Evolutionary conservation across 2,329 filamentous ascomycete species (phyloP).

Genomic region (Periconia sp.): DNA sequence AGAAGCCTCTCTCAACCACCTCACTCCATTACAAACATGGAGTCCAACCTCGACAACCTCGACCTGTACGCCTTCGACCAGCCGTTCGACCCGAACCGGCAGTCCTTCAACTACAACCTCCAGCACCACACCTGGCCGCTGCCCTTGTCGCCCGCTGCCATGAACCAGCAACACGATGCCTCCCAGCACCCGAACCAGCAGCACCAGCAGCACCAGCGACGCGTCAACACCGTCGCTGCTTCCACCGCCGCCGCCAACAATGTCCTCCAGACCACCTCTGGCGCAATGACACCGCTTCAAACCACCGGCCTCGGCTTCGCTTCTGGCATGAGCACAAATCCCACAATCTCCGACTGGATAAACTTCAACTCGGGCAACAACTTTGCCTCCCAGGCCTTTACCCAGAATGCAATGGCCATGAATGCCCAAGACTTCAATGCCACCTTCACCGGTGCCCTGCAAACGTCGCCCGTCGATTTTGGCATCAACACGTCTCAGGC

Average conservation of each 20-base stretch:
- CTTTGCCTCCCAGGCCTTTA: conserved; percentile 37
- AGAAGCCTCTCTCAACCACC: conserved; percentile 27
- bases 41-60: conserved; percentile 48
- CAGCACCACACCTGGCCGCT: conserved; percentile 46
- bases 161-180: conserved; percentile 35
- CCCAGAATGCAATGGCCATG: conserved; percentile 40
- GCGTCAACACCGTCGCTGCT: conserved; percentile 34
- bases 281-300: conserved; percentile 42
- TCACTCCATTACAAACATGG: conserved; percentile 45
- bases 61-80: conserved; percentile 51
- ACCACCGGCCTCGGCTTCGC: conserved; percentile 39
- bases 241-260: conserved; percentile 24
- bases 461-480: conserved; percentile 56
- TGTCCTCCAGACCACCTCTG: conserved; percentile 28
- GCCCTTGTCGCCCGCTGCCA: conserved; percentile 41
- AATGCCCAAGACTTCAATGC: conserved; percentile 44
- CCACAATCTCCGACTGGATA: conserved; percentile 51
- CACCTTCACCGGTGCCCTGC: conserved; percentile 49
- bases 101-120: conserved; percentile 33
- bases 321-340: conserved; percentile 42
- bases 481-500: conserved; percentile 49
- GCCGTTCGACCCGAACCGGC: conserved; percentile 44
- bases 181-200: conserved; percentile 20
- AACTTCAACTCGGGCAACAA: conserved; percentile 44
- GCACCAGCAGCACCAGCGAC: conserved; percentile 29